Percentiles rank a stretch among this genome's conserved stretches.
Evolutionary conservation across 192 early-diverging fungal species (phyloP).

Genomic region (Jimgerdemannia flammicorona): DNA sequence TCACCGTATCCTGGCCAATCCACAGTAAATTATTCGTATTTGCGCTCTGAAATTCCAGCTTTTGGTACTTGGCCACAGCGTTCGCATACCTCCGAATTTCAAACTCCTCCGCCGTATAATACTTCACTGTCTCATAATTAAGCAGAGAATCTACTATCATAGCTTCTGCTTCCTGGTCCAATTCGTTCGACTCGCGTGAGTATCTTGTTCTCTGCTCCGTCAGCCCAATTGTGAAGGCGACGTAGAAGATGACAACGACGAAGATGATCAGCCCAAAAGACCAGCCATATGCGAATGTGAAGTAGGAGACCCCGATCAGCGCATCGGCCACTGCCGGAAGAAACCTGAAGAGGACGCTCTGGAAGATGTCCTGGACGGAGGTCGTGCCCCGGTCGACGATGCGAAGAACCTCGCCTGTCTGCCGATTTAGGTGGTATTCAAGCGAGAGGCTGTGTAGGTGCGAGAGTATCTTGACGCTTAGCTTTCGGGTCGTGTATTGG

Average conservation of each 20-base stretch:
- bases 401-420: conserved; percentile 86
- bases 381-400: conserved; percentile 72
- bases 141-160: conserved; percentile 77
- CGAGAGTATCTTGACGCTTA: conserved; percentile 81
- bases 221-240: conserved; percentile 41
- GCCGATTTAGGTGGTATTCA: conserved; percentile 83
- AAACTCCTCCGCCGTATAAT: conserved; percentile 77
- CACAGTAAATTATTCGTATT: conserved; percentile 72
- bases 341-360: conserved; percentile 80
- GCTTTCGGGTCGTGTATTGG: conserved; percentile 79
- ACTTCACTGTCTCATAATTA: conserved; percentile 92
- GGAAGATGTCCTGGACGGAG: conserved; percentile 65
- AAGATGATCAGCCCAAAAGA: conserved; percentile 34
- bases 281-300: conserved; percentile 37
- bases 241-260: conserved; percentile 37
- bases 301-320: conserved; percentile 65
- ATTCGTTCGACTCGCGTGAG: conserved; percentile 67
- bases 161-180: conserved; percentile 78
- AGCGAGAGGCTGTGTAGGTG: conserved; percentile 83
- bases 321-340: conserved; percentile 85
- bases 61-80: conserved; percentile 68
- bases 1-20: conserved; percentile 74
- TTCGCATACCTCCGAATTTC: conserved; percentile 65
- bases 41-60: conserved; percentile 69
- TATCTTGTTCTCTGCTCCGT: conserved; percentile 80